These are phyloP conservation scores for Boletus rex-veris DNA, from an alignment of 768 basidiomycete genomes.

Conservation along the genomic window DNA sequence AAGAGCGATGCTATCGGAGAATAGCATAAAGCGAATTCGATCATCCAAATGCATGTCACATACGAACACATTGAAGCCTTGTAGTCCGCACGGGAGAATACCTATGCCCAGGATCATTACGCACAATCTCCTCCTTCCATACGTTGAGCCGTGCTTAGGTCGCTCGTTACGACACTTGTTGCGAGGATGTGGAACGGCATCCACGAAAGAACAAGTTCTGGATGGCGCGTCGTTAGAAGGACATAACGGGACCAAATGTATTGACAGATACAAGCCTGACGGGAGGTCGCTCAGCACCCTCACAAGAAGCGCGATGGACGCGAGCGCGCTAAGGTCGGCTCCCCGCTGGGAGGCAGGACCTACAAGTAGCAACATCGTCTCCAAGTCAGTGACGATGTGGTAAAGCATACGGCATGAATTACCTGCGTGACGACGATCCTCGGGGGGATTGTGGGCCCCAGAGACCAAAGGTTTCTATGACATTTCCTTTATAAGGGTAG, in stretches of 20 bases:
- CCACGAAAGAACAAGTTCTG: conserved; percentile 37
- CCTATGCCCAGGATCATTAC: conserved; percentile 17
- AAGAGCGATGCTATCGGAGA: background rate
- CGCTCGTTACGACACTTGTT: conserved; percentile 74
- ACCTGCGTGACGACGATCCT: conserved; percentile 31
- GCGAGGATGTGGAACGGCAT: conserved; percentile 61
- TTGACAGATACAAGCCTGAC: conserved; percentile 38
- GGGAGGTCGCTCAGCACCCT: conserved; percentile 58
- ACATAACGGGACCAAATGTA: background rate
- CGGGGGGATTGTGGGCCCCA: conserved; percentile 34
- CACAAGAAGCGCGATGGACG: conserved; percentile 74
- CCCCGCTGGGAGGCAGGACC: conserved; percentile 39
- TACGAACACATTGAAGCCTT: conserved; percentile 5
- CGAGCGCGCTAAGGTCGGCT: conserved; percentile 53
- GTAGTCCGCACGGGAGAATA: conserved; percentile 7
- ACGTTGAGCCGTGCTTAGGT: conserved; percentile 67
- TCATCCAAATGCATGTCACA: conserved; percentile 15
- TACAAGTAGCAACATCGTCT: conserved; percentile 9
- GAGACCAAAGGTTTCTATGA: conserved; percentile 13
- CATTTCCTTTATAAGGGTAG: conserved; percentile 32
- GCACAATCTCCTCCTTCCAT: conserved; percentile 48
- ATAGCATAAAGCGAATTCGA: background rate
- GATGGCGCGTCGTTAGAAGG: conserved; percentile 12
- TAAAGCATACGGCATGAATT: conserved; percentile 21
- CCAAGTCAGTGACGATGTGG: conserved; percentile 9